Base-by-base conservation (phyloP, 805 yeast species). In the Teunomyces stri region DNA sequence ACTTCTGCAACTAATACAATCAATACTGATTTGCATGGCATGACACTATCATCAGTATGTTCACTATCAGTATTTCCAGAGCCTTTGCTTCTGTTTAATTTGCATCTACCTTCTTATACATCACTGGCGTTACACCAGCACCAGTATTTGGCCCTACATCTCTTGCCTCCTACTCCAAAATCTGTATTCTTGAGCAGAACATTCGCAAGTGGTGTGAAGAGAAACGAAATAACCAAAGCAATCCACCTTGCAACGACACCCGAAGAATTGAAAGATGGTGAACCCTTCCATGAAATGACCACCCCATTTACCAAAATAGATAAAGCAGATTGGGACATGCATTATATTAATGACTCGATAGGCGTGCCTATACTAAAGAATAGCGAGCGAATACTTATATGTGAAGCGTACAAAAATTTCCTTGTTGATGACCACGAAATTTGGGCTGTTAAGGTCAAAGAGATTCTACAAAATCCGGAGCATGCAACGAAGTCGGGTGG, bases 61-160 rank as follows among this genome's bases (percentile, higher is more conserved):
- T 90, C 97, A 1, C 68, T 92, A 11, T 83, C 96, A 0, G 78
- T 90, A 25, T 72, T 76, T 42, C 97, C 97, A 0, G 74, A 73
- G 11, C 95, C 96, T 1, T 66, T 91, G 45, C 59, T 92, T 1
- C 94, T 89, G 57, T 91, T 92, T 70, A 92, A 92, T 62, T 70
- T 92, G 33, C 96, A 88, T 64, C 69, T 83, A 11, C 98, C 98
- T 0, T 88, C 96, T 4, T 76, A 84, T 28, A 91, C 98, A 0
- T 84, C 96, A 0, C 69, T 72, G 5, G 69, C 80, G 9, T 68
- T 92, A 22, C 89, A 87, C 57, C 67, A 72, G n/a, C 72, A 73
- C 43, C 57, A 64, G 30, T 66, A 72, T 45, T 76, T 89, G 59
- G 96, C 95, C 1, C 68, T 92, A 9, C 96, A 92, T 63, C 62